Percentiles rank a stretch among this genome's conserved stretches.
Conservation (phyloP, 768 basidiomycete species). For the Tricholoma saponaceum region DNA sequence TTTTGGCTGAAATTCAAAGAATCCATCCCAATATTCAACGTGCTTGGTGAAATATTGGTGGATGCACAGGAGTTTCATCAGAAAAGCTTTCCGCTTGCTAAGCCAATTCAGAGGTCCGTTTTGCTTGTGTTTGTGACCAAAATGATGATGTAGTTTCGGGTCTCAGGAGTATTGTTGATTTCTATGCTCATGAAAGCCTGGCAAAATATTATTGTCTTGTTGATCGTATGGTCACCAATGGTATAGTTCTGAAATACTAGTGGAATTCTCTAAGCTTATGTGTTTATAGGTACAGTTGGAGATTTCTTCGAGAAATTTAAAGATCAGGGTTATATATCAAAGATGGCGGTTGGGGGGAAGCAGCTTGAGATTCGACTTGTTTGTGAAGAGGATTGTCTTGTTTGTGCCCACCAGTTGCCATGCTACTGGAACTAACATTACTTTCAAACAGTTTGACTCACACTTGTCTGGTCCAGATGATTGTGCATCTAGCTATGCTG, state of each 20-base stretch:
- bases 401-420: neutral
- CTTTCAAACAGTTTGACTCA: neutral
- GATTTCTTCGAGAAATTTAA: slow-evolving; percentile 1
- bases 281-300: neutral
- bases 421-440: neutral
- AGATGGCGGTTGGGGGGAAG: neutral
- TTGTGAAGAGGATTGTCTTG: slow-evolving; percentile 1
- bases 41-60: neutral
- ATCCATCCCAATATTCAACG: neutral
- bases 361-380: slow-evolving; percentile 4
- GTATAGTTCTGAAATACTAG: neutral
- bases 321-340: slow-evolving; percentile 1
- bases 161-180: neutral
- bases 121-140: no score
- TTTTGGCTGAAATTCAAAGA: neutral
- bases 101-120: slow-evolving; percentile 1
- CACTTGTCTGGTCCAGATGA: neutral
- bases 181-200: neutral
- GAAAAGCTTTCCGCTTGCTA: neutral
- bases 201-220: neutral
- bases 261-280: neutral
- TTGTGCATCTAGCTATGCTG: neutral
- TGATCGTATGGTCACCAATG: neutral
- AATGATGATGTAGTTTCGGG: neutral
- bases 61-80: neutral